Conservation (phyloP, 1,284 basidiomycete genomes). For the Xerocomus minutiporus region DNA sequence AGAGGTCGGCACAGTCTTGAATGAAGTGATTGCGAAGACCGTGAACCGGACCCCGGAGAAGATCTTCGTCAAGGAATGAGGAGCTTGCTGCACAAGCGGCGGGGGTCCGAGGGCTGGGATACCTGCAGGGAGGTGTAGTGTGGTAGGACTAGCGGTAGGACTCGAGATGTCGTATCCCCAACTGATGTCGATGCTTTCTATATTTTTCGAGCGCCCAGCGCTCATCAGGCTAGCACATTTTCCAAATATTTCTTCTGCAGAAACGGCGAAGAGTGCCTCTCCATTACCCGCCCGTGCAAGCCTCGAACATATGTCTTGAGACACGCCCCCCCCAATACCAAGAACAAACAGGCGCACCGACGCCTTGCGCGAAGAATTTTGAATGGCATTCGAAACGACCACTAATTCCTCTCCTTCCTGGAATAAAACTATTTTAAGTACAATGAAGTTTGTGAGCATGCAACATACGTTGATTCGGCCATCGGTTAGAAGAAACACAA, state of each 20-base stretch:
- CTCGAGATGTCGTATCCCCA: constrained; percentile 34
- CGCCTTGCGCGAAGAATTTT: constrained; percentile 18
- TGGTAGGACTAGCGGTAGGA: background rate
- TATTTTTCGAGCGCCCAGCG: constrained; percentile 43
- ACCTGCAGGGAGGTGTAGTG: constrained; percentile 4
- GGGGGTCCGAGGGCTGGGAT: constrained; percentile 29
- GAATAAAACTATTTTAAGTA: background rate
- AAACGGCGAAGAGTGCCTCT: constrained; percentile 41
- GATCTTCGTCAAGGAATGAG: constrained; percentile 37
- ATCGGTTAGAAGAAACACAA: constrained; percentile 52
- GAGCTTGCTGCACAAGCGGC: constrained; percentile 42
- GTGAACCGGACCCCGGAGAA: constrained; percentile 45
- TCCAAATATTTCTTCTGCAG: constrained; percentile 41
- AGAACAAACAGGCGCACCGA: constrained; percentile 49
- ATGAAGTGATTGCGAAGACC: constrained; percentile 42
- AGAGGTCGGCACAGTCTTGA: constrained; percentile 35
- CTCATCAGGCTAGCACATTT: constrained; percentile 48
- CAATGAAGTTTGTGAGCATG: background rate
- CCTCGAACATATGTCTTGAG: constrained; percentile 46
- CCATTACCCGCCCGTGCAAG: constrained; percentile 52
- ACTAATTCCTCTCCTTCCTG: constrained; percentile 24
- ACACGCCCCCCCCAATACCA: constrained; percentile 50
- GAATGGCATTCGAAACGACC: constrained; percentile 32
- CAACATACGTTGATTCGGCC: constrained; percentile 36
- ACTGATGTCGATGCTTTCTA: constrained; percentile 44